Evolutionary conservation across 140 eudicot genomes (phyloP).

Genomic region (Bidens hawaiensis): DNA sequence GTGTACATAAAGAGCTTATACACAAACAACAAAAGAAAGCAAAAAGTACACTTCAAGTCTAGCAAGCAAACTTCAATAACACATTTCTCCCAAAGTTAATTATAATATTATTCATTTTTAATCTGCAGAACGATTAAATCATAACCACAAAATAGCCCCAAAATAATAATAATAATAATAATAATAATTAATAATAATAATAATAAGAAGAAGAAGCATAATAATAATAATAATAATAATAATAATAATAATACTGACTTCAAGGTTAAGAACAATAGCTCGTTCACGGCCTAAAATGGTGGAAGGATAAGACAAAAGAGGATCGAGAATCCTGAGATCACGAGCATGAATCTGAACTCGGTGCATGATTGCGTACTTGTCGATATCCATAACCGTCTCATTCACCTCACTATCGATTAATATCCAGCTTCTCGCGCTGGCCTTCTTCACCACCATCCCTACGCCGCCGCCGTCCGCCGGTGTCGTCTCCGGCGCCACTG

Average conservation of each 20-base stretch:
- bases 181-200: too few relatives aligned
- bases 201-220: too few relatives aligned
- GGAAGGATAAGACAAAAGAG: constrained; percentile 74
- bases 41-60: too few relatives aligned
- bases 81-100: too few relatives aligned
- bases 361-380: constrained; percentile 82
- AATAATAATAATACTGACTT: constrained; percentile 34
- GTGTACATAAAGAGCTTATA: background rate
- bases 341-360: constrained; percentile 90
- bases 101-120: too few relatives aligned
- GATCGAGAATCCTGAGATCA: constrained; percentile 92
- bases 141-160: too few relatives aligned
- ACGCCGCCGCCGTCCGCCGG: constrained; percentile 29
- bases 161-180: too few relatives aligned
- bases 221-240: too few relatives aligned
- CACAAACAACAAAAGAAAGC: background rate
- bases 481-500: constrained; percentile 47
- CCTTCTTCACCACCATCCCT: constrained; percentile 55
- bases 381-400: constrained; percentile 57
- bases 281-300: constrained; percentile 84
- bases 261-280: constrained; percentile 83
- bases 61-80: too few relatives aligned
- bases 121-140: too few relatives aligned
- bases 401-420: constrained; percentile 53
- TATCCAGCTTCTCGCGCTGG: constrained; percentile 67